A percentile compares a stretch with the other conserved stretches of the same genome.
Conservation (phyloP, 75 land plant genomes). For the Adiantum capillusveneris region DNA sequence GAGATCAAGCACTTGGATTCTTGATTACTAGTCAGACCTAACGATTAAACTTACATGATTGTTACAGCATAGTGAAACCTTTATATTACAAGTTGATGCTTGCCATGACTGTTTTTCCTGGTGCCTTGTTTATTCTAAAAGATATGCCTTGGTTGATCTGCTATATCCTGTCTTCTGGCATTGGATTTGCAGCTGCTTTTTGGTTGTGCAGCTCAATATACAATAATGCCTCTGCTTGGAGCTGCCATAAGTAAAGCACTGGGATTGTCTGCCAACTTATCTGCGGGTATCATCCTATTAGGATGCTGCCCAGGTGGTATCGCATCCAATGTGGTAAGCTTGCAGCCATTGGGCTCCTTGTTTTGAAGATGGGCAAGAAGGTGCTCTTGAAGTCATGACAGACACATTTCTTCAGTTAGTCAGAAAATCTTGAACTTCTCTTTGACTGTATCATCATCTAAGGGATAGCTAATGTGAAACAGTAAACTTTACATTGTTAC, state of each 20-base stretch:
- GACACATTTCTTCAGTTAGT: too few relatives aligned
- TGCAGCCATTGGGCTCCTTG: neutral
- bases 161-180: too few relatives aligned
- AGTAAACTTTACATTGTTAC: neutral
- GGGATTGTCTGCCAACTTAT: constrained; percentile 50
- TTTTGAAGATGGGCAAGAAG: neutral
- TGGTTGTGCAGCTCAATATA: constrained; percentile 73
- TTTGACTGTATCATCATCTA: too few relatives aligned
- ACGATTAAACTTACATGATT: too few relatives aligned
- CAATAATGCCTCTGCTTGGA: constrained; percentile 66
- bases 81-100: too few relatives aligned
- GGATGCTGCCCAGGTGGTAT: constrained; percentile 90
- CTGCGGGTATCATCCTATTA: constrained; percentile 71
- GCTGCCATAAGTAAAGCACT: constrained; percentile 43
- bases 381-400: neutral
- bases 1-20: too few relatives aligned
- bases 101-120: too few relatives aligned
- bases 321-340: constrained; percentile 88
- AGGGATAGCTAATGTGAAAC: neutral
- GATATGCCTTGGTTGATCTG: too few relatives aligned
- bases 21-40: too few relatives aligned
- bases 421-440: too few relatives aligned
- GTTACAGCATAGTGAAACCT: too few relatives aligned
- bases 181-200: constrained; percentile 44
- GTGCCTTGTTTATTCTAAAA: too few relatives aligned